Conservation (phyloP, 1,284 basidiomycete genomes). For the Heterobasidion occidentale region DNA sequence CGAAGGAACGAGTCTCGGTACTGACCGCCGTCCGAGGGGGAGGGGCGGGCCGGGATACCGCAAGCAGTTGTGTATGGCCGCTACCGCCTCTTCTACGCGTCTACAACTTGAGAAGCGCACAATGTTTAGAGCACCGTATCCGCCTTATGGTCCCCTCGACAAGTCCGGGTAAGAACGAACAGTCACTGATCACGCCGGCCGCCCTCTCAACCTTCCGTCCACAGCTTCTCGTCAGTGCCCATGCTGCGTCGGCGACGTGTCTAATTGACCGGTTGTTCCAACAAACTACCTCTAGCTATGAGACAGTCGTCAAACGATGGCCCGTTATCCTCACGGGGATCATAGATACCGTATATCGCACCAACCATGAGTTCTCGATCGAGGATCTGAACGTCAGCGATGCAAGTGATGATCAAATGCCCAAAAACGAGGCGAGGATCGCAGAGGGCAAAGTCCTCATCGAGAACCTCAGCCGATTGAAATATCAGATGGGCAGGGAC, state of each 20-base stretch:
- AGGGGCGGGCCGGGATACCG: too few species aligned
- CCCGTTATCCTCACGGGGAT: conserved; percentile 82
- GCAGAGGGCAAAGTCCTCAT: conserved; percentile 79
- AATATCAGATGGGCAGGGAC: conserved; percentile 87
- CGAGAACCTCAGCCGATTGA: conserved; percentile 71
- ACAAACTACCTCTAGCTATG: conserved; percentile 32
- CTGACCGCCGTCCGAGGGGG: too few species aligned
- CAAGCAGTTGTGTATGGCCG: too few species aligned
- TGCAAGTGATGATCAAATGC: conserved; percentile 4
- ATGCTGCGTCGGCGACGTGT: background rate
- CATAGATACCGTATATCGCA: conserved; percentile 63
- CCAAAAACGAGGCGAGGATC: conserved; percentile 30
- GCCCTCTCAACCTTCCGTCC: background rate
- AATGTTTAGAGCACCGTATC: conserved; percentile 40
- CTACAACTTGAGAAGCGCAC: too few species aligned
- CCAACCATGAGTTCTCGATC: conserved; percentile 43
- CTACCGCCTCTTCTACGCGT: too few species aligned
- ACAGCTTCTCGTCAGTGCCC: background rate
- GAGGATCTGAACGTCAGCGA: conserved; percentile 8
- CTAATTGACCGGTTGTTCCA: background rate
- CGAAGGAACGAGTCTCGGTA: too few species aligned
- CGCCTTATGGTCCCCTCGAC: conserved; percentile 63
- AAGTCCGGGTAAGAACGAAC: conserved; percentile 37
- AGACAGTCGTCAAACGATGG: conserved; percentile 68
- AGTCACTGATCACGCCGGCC: background rate